Evolutionary conservation across 2,329 filamentous ascomycete species (phyloP).

Genomic region (Talaromyces sp.): DNA sequence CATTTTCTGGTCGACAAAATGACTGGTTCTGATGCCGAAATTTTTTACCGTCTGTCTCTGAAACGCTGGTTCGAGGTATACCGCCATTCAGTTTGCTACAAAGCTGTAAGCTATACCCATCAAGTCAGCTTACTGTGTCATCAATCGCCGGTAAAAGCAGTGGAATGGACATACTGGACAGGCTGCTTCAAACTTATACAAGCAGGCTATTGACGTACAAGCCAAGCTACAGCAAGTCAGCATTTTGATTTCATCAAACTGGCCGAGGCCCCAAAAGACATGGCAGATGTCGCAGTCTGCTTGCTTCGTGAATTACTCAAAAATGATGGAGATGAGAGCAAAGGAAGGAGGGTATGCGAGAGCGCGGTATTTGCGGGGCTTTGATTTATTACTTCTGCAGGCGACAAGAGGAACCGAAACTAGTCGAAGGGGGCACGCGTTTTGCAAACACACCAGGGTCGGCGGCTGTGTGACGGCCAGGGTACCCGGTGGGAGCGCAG

Average conservation of each 20-base stretch:
- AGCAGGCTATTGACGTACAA: too few species aligned
- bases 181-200: too few species aligned
- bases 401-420: constrained; percentile 5
- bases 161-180: too few species aligned
- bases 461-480: constrained; percentile 21
- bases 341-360: not conserved
- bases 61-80: not conserved
- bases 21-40: not conserved
- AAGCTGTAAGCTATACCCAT: not conserved
- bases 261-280: not conserved
- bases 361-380: not conserved
- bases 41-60: not conserved
- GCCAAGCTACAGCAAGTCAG: too few species aligned
- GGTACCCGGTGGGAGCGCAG: constrained; percentile 18
- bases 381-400: constrained; percentile 13
- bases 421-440: not conserved
- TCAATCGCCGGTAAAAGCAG: not conserved
- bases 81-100: not conserved
- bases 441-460: constrained; percentile 12
- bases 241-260: too few species aligned
- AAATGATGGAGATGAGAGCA: constrained; percentile 1
- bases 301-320: constrained; percentile 10
- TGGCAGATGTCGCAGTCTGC: not conserved
- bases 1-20: constrained; percentile 9
- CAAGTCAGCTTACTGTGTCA: not conserved